Evolutionary conservation across 192 early-diverging fungal genomes (phyloP).

Genomic region (Coemansia sp.): DNA sequence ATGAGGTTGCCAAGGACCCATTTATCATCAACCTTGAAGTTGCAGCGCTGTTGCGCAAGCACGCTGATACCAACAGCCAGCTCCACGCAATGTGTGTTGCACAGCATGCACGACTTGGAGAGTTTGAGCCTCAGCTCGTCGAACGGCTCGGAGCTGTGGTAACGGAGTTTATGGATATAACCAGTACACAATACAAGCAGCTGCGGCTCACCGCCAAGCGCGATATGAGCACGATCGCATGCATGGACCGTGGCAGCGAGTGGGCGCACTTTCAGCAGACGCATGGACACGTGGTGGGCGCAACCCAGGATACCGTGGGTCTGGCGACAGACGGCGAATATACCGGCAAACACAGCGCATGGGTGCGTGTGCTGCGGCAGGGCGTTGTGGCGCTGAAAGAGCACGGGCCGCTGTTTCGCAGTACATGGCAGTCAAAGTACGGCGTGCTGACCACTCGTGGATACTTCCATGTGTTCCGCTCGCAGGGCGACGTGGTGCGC

Average conservation of each 20-base stretch:
- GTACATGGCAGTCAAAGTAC: slow-evolving; percentile 54
- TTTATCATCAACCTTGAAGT: slow-evolving; percentile 51
- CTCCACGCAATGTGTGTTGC: slow-evolving; percentile 11
- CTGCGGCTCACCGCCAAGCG: slow-evolving; percentile 29
- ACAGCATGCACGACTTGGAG: slow-evolving; percentile 23
- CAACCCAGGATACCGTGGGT: slow-evolving; percentile 12
- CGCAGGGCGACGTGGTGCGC: slow-evolving; percentile 49
- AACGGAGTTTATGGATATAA: slow-evolving; percentile 14
- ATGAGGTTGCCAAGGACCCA: slow-evolving; percentile 39
- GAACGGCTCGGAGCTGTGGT: slow-evolving; percentile 20
- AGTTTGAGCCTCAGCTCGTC: slow-evolving; percentile 34
- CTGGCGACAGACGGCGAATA: slow-evolving; percentile 20
- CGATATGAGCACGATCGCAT: slow-evolving; percentile 14
- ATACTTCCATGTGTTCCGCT: slow-evolving; percentile 52
- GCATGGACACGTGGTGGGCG: slow-evolving; percentile 15
- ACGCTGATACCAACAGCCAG: slow-evolving; percentile 21
- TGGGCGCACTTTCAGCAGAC: slow-evolving; percentile 25
- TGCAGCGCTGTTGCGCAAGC: slow-evolving; percentile 46
- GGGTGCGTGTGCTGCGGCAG: slow-evolving; percentile 45
- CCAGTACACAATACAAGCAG: slow-evolving; percentile 24
- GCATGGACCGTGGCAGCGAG: slow-evolving; percentile 27
- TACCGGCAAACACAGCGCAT: slow-evolving; percentile 21
- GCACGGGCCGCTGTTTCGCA: slow-evolving; percentile 45
- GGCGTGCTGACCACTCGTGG: slow-evolving; percentile 48
- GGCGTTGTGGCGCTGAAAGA: slow-evolving; percentile 49